Evolutionary conservation across 768 basidiomycete species (phyloP).

Genomic region (Tylopilus felleus): DNA sequence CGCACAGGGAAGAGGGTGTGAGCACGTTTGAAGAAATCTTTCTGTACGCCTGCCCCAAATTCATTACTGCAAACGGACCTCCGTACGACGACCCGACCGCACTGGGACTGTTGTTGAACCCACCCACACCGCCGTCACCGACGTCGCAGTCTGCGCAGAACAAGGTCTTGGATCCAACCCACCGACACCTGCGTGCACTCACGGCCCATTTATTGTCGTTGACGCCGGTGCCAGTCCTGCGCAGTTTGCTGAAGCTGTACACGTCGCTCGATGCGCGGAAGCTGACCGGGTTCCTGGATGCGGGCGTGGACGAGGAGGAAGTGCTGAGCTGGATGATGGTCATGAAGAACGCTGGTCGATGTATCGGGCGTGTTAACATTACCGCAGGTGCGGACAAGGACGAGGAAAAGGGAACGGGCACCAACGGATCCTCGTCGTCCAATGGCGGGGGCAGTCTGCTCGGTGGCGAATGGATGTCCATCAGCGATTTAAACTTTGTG

Average conservation of each 20-base stretch:
- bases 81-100: constrained; percentile 80
- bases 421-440: constrained; percentile 13
- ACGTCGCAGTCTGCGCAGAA: constrained; percentile 21
- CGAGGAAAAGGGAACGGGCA: constrained; percentile 20
- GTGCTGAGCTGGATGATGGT: constrained; percentile 97
- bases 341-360: constrained; percentile 84
- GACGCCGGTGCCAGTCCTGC: constrained; percentile 75
- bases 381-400: constrained; percentile 44
- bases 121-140: constrained; percentile 35
- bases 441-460: constrained; percentile 51
- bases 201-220: constrained; percentile 76
- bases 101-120: constrained; percentile 49
- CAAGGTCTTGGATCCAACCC: constrained; percentile 58
- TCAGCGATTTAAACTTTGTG: constrained; percentile 93
- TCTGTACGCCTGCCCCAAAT: constrained; percentile 92
- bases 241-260: constrained; percentile 93
- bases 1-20: constrained; percentile 61
- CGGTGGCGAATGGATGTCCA: constrained; percentile 82
- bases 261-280: constrained; percentile 90
- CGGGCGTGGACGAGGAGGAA: constrained; percentile 78
- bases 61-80: constrained; percentile 91
- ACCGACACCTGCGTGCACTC: constrained; percentile 83
- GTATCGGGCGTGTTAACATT: constrained; percentile 44
- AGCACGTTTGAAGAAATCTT: constrained; percentile 57
- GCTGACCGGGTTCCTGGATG: constrained; percentile 84